These are phyloP conservation scores for Lactifluus pinguis DNA, from an alignment of 768 basidiomycete genomes.

Conservation along the genomic window DNA sequence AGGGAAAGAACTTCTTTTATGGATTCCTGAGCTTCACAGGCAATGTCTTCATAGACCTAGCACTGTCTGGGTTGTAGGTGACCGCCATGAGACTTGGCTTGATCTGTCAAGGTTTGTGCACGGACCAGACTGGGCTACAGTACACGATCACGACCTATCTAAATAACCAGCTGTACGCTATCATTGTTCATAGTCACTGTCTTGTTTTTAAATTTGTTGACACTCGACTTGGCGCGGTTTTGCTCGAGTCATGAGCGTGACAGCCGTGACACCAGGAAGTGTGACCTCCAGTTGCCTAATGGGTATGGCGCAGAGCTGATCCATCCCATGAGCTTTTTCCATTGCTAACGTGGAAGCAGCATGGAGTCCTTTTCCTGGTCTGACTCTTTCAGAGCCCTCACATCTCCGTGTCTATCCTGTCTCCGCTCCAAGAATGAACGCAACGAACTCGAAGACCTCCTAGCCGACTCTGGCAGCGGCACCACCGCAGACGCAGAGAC, in stretches of 20 bases:
- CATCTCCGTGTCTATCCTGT: slow-evolving; percentile 54
- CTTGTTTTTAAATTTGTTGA: no score
- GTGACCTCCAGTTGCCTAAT: not conserved
- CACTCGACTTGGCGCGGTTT: no score
- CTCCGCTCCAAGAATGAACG: slow-evolving; percentile 27
- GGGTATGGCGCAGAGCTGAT: no score
- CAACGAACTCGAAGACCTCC: slow-evolving; percentile 41
- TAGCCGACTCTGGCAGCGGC: slow-evolving; percentile 35
- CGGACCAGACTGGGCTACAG: no score
- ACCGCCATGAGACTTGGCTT: no score
- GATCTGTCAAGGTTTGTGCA: no score
- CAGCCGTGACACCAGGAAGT: not conserved
- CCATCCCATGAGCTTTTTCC: not conserved
- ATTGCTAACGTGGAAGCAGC: slow-evolving; percentile 5
- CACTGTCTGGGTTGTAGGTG: no score
- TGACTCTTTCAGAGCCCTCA: slow-evolving; percentile 48
- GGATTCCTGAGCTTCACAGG: not conserved
- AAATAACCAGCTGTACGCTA: not conserved
- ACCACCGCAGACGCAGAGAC: slow-evolving; percentile 48
- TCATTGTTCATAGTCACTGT: no score
- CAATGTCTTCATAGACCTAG: not conserved
- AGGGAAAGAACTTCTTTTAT: not conserved
- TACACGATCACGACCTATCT: not conserved
- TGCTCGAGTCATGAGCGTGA: no score
- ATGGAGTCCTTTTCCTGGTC: slow-evolving; percentile 52